Base-by-base conservation (phyloP, 371 early-diverging fungal genomes). In the Encephalitozoon romaleae region DNA sequence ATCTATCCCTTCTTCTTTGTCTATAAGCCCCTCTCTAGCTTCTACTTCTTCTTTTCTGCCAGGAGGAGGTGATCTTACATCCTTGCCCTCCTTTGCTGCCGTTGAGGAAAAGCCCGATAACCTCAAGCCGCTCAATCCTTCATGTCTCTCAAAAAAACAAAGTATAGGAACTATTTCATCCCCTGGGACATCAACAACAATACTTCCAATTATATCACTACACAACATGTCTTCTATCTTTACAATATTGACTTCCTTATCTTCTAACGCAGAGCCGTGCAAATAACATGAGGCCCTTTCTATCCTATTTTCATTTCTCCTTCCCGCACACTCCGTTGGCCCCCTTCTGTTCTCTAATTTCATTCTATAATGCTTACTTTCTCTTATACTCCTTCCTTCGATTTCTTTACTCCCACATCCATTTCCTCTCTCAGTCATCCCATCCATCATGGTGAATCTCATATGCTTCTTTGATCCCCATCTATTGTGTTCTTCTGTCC, bases 121-220 rank as follows among this genome's bases (percentile, higher is more conserved):
- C 43, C 11, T 34, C 6, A 59, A 49, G 38, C 74, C 75, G 12
- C 59, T 69, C 45, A 55, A 43, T 23, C 54, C 70, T 9, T 26
- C 30, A 59, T 5, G 4, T 3, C 21, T 2, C 34, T 59, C 59
- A 59, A 59, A 59, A 34, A 59, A 59, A 15, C 34, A 34, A 3
- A 59, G 30, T 34, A 59, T 15, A 0, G n/a, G 30, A 0, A 30
- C 59, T 28, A 59, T 38, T 2, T 28, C 28, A 32, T 12, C 3
- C 59, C 30, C 28, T 2, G 59, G 59, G 12, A 32, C 1, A 1
- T 59, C 59, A n/a, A 59, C n/a, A 11, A 6, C 32, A 59, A 28
- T 5, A 15, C 15, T 28, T 9, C 18, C 34, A 26, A 34, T 15
- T 21, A 59, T 15, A 34, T 59, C 59, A 11, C n/a, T 59, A 4